A percentile compares a stretch with the other conserved stretches of the same genome.
Evolutionary conservation across 305 asterid species (phyloP).

Genomic region (Solanum hybrid): DNA sequence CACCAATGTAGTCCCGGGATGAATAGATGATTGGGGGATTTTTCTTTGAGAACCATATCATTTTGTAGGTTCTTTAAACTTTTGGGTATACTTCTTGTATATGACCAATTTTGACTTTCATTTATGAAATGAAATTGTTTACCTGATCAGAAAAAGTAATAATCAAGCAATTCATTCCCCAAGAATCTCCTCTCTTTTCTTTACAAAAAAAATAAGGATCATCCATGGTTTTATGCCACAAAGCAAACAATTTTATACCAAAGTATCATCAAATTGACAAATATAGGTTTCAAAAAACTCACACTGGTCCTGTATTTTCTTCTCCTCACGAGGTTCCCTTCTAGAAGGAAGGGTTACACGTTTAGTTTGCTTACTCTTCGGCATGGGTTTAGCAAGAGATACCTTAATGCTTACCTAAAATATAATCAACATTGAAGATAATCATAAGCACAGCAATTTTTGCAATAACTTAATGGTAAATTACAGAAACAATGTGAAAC

Average conservation of each 20-base stretch:
- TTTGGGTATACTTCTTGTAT: background rate
- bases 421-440: constrained; percentile 10
- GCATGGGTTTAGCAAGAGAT: constrained; percentile 52
- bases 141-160: background rate
- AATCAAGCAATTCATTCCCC: background rate
- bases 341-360: constrained; percentile 16
- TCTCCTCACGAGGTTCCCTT: constrained; percentile 25
- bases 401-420: constrained; percentile 47
- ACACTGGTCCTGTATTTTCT: constrained; percentile 26
- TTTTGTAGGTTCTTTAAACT: background rate
- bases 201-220: background rate
- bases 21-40: background rate
- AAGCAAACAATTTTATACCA: background rate
- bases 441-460: constrained; percentile 8
- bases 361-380: constrained; percentile 31
- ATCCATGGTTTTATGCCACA: background rate
- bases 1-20: background rate
- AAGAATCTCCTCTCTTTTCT: background rate
- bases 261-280: background rate
- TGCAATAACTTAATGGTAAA: constrained; percentile 4
- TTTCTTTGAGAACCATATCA: background rate
- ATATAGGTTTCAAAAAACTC: constrained; percentile 15
- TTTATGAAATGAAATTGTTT: background rate
- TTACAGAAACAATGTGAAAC: constrained; percentile 24
- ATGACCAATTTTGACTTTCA: background rate